Evolutionary conservation across 345 rosid species (phyloP).

Genomic region (Euphorbia lathyris): DNA sequence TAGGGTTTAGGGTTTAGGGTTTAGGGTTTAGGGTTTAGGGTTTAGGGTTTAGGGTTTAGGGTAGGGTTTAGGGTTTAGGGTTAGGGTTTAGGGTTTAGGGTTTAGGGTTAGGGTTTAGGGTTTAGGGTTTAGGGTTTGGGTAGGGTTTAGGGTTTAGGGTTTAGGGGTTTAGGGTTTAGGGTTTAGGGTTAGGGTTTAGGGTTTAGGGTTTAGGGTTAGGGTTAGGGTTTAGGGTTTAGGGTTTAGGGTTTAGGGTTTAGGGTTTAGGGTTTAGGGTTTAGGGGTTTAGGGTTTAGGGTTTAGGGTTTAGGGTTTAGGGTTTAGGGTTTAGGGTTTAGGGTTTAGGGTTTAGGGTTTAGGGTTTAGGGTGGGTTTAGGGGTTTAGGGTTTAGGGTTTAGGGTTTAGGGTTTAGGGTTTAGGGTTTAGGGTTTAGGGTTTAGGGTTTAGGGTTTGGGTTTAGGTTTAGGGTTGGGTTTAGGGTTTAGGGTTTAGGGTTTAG

Average conservation of each 20-base stretch:
- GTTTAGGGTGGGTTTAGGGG: slow-evolving; percentile 21
- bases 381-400: slow-evolving; percentile 29
- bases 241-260: slow-evolving; percentile 22
- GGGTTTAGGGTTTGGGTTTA: slow-evolving; percentile 24
- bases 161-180: no score
- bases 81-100: no score
- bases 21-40: no score
- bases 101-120: no score
- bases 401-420: slow-evolving; percentile 23
- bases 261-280: slow-evolving; percentile 24
- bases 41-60: no score
- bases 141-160: no score
- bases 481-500: slow-evolving; percentile 28
- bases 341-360: neutral
- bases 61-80: no score
- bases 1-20: slow-evolving; percentile 34
- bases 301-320: slow-evolving; percentile 29
- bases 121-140: no score
- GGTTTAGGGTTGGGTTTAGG: slow-evolving; percentile 15
- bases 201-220: no score
- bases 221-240: slow-evolving; percentile 28
- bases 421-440: slow-evolving; percentile 28
- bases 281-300: slow-evolving; percentile 24
- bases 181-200: no score
- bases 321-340: slow-evolving; percentile 25